These are phyloP conservation scores for Sporothrix curviconia DNA, from an alignment of 2,329 filamentous ascomycete genomes.

Conservation along the genomic window DNA sequence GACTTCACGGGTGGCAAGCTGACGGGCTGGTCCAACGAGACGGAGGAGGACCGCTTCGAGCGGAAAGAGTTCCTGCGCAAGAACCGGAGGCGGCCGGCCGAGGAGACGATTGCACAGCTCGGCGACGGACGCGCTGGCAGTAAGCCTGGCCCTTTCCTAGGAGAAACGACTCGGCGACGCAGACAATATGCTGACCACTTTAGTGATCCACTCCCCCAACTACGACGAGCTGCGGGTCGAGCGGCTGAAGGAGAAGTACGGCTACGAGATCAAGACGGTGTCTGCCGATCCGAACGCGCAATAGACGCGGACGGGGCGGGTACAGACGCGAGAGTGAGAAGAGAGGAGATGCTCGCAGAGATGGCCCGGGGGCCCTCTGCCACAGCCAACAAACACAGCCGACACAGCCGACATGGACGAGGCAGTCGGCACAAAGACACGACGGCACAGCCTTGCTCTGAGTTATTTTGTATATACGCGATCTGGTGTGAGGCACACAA, in stretches of 20 bases:
- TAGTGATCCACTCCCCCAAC: conserved; percentile 68
- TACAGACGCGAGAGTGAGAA: too few relatives aligned
- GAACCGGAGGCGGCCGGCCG: conserved; percentile 65
- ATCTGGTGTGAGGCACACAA: not conserved
- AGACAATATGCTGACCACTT: not conserved
- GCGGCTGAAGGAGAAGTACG: conserved; percentile 79
- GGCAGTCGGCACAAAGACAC: too few relatives aligned
- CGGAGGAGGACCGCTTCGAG: conserved; percentile 63
- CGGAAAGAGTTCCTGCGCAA: conserved; percentile 68
- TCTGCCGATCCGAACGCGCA: conserved; percentile 37
- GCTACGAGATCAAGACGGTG: conserved; percentile 71
- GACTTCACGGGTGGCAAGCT: conserved; percentile 62
- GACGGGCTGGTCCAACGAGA: conserved; percentile 38
- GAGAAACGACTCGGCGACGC: not conserved
- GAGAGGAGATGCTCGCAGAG: too few relatives aligned
- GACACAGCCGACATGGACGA: not conserved
- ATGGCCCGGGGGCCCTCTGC: not conserved
- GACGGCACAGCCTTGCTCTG: not conserved
- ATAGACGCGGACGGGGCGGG: not conserved
- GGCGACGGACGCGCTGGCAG: conserved; percentile 75
- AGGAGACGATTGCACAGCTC: conserved; percentile 73
- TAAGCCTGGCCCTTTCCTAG: not conserved
- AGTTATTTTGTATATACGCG: conserved; percentile 14
- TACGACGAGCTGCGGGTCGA: conserved; percentile 79
- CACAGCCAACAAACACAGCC: not conserved